Percentiles rank a stretch among this genome's conserved stretches.
These are phyloP conservation scores for Paulownia fortunei DNA, from an alignment of 257 asterid species.

Conservation along the genomic window DNA sequence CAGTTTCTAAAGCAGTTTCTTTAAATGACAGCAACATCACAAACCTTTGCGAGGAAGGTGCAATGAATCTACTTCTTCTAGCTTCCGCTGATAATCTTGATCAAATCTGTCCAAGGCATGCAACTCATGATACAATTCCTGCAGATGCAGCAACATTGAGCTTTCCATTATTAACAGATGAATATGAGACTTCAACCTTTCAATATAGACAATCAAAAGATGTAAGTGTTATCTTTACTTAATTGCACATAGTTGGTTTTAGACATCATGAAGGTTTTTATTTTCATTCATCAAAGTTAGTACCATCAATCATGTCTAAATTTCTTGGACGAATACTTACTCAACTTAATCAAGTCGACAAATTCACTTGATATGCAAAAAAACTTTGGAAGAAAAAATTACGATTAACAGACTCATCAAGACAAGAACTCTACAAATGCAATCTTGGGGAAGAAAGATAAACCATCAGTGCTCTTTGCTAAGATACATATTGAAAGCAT, in stretches of 20 bases:
- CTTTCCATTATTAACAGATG: conserved; percentile 21
- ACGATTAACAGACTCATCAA: neutral
- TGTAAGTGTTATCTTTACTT: conserved; percentile 12
- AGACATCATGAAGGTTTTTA: neutral
- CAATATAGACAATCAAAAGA: conserved; percentile 4
- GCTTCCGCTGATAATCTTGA: conserved; percentile 87
- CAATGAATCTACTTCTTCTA: conserved; percentile 89
- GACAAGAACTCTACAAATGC: neutral
- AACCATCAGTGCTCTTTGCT: neutral
- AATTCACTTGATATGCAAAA: conserved; percentile 16
- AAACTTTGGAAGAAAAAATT: neutral
- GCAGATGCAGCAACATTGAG: conserved; percentile 41
- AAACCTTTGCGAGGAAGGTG: conserved; percentile 92
- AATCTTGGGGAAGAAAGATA: conserved; percentile 1
- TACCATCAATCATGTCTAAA: conserved; percentile 4
- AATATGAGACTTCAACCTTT: conserved; percentile 11
- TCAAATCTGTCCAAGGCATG: conserved; percentile 94
- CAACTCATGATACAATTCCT: conserved; percentile 96
- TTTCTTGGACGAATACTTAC: neutral
- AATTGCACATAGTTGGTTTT: conserved; percentile 1
- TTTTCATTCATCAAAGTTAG: neutral
- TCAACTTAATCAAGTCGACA: conserved; percentile 1
- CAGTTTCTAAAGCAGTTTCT: conserved; percentile 16
- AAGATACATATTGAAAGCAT: neutral
- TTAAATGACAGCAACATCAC: conserved; percentile 27